phyloP scores from a whole-genome alignment of 129 eudicot genomes.

The Gnaphalium uliginosum region DNA sequence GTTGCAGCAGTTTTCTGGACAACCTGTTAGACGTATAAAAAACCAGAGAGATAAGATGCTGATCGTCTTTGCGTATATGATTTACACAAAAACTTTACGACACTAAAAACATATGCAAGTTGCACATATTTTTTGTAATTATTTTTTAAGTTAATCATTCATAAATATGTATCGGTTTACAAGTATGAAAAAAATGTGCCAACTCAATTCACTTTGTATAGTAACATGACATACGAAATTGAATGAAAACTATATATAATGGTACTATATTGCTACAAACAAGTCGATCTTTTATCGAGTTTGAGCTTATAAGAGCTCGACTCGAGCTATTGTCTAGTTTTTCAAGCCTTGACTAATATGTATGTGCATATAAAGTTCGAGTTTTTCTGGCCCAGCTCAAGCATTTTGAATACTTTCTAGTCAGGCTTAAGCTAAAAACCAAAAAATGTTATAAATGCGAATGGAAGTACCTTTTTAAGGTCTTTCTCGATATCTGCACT shows the following conservation, averaged over 20 bases:
- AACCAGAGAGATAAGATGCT: background rate
- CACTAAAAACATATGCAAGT: background rate
- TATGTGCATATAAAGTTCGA: no score
- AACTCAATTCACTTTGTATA: no score
- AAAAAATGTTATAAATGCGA: no score
- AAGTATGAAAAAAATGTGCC: background rate
- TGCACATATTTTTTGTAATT: background rate
- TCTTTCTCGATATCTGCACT: constrained; percentile 56
- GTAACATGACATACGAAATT: background rate
- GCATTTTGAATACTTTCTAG: background rate
- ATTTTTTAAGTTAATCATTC: background rate
- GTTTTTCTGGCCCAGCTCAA: no score
- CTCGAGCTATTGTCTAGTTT: no score
- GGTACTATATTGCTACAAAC: no score
- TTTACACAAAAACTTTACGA: background rate
- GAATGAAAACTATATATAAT: no score
- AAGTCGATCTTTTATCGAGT: no score
- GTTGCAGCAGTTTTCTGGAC: constrained; percentile 95
- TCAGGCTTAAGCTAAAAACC: no score
- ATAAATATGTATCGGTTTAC: background rate
- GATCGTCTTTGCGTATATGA: background rate
- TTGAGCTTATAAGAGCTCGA: no score
- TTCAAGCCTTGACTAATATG: no score
- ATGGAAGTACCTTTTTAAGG: constrained; percentile 60
- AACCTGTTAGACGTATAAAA: constrained; percentile 44